These are phyloP conservation scores for Pseudisothecium myosuroides DNA, from an alignment of 225 moss, liverwort and hornwort genomes.

Conservation along the genomic window DNA sequence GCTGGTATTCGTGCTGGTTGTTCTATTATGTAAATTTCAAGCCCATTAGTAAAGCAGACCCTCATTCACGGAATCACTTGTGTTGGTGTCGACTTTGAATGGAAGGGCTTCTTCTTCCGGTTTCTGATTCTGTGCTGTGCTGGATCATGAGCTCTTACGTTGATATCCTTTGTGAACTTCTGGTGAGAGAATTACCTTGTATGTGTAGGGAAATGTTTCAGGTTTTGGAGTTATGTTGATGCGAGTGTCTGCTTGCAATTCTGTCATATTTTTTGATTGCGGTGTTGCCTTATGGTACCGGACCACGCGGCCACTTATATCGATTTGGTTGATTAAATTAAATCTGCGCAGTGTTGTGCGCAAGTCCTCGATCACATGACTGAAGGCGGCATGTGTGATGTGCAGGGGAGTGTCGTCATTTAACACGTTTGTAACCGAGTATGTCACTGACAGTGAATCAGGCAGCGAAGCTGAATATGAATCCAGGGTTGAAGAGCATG, in stretches of 20 bases:
- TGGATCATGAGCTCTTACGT: background rate
- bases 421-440: slow-evolving; percentile 50
- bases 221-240: background rate
- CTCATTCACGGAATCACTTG: background rate
- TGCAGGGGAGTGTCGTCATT: slow-evolving; percentile 91
- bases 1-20: background rate
- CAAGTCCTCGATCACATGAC: background rate
- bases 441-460: slow-evolving; percentile 48
- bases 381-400: background rate
- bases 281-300: background rate
- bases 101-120: background rate
- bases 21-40: slow-evolving; percentile 14
- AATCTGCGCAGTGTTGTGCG: background rate
- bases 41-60: slow-evolving; percentile 6
- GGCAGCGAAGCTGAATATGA: slow-evolving; percentile 36
- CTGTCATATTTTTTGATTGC: background rate
- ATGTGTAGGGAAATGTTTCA: background rate
- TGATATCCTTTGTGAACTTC: background rate
- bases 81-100: background rate
- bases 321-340: too few relatives aligned
- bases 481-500: slow-evolving; percentile 35
- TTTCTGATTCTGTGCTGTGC: background rate
- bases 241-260: background rate
- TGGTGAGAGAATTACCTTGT: background rate
- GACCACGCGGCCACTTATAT: background rate